These are phyloP conservation scores for Ogataea nakhonphanomensis DNA, from an alignment of 805 yeast species.

Conservation along the genomic window DNA sequence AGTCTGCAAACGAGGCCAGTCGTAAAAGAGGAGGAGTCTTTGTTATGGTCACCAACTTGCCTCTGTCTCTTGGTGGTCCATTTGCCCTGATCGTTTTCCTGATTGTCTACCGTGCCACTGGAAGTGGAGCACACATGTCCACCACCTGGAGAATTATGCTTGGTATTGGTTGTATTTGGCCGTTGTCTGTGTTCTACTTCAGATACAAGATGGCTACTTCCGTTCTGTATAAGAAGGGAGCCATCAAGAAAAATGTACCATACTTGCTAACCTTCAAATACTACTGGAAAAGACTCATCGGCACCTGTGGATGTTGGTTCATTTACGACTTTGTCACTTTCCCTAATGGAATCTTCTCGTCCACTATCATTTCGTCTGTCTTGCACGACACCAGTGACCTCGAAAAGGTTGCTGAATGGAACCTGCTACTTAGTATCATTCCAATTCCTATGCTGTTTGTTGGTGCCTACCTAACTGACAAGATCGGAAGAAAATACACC, in stretches of 20 bases:
- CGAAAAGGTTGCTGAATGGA: conserved; percentile 69
- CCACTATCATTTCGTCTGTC: conserved; percentile 44
- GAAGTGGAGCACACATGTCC: conserved; percentile 37
- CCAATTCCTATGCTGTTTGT: conserved; percentile 70
- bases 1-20: conserved; percentile 58
- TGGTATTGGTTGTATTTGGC: conserved; percentile 65
- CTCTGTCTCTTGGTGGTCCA: conserved; percentile 77
- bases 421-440: conserved; percentile 57
- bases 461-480: conserved; percentile 65
- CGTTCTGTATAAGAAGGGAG: conserved; percentile 57
- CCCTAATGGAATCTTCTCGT: conserved; percentile 65
- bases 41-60: conserved; percentile 66
- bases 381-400: conserved; percentile 45
- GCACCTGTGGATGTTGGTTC: conserved; percentile 77
- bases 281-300: conserved; percentile 66
- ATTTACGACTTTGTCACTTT: conserved; percentile 77
- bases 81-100: conserved; percentile 64
- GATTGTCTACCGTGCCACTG: conserved; percentile 61
- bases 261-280: conserved; percentile 58
- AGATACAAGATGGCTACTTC: conserved; percentile 68
- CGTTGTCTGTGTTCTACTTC: conserved; percentile 68
- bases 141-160: conserved; percentile 71
- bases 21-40: conserved; percentile 64
- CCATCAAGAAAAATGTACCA: conserved; percentile 56
- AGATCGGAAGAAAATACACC: conserved; percentile 68